Percentiles rank a stretch among this genome's conserved stretches.
These are phyloP conservation scores for Kodamaea suecica DNA, from an alignment of 1,139 yeast genomes.

Conservation along the genomic window DNA sequence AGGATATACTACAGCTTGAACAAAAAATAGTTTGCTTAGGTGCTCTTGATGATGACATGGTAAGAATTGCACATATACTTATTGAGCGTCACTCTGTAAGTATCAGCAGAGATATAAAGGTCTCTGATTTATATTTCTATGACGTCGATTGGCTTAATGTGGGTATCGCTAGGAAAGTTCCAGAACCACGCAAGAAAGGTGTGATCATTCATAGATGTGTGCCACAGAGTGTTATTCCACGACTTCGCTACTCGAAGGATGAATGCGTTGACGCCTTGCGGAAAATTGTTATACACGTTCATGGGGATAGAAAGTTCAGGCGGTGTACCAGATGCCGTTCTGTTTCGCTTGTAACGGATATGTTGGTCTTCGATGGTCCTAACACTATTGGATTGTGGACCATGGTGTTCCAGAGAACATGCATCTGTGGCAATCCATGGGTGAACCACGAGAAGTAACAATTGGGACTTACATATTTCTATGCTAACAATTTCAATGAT, in stretches of 20 bases:
- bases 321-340: conserved; percentile 71
- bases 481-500: no score
- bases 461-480: no score
- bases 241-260: conserved; percentile 22
- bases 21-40: conserved; percentile 69
- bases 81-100: conserved; percentile 33
- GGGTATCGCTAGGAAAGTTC: conserved; percentile 24
- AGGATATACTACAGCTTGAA: conserved; percentile 48
- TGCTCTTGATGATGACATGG: conserved; percentile 46
- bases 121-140: conserved; percentile 58
- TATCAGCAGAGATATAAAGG: conserved; percentile 39
- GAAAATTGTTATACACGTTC: conserved; percentile 31
- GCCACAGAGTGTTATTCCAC: conserved; percentile 10
- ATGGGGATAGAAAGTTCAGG: conserved; percentile 24
- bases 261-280: conserved; percentile 45
- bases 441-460: conserved; percentile 24
- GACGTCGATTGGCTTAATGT: conserved; percentile 70
- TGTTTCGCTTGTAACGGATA: conserved; percentile 50
- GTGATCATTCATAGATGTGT: conserved; percentile 5
- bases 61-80: conserved; percentile 27
- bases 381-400: conserved; percentile 58
- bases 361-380: conserved; percentile 37
- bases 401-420: conserved; percentile 68
- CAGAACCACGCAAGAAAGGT: conserved; percentile 2
- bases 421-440: conserved; percentile 84